Evolutionary conservation across 495 filamentous ascomycete species (phyloP), one percentile per base, ranked within the genome.

Genomic region (Amniculicola lignicola): DNA sequence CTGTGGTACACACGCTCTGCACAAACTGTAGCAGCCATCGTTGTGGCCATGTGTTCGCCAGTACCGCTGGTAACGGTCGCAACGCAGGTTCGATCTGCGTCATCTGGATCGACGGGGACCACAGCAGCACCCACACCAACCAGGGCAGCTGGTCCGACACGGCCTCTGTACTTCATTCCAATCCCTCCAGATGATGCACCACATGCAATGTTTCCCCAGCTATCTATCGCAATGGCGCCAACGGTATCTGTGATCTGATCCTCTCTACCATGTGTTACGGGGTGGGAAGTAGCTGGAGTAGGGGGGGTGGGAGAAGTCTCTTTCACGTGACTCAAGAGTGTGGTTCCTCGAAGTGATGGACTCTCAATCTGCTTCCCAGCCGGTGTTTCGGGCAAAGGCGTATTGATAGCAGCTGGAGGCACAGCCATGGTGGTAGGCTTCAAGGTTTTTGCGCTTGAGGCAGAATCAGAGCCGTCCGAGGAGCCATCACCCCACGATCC

Each of bases 131-230:
- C 93, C 45, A 98, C 79, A 10, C 92, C 92, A 18, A 96, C 87
- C 11, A 98, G 75, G 5, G 93, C 93, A 19, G 93, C 93, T 28
- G 93, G 93, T 2, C 93, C 93, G 63, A 95, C 78, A 37, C 93
- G 83, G 21, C 93, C 93, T 40, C 81, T 79, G 70, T 93, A 90
- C 63, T 98, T 98, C 90, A 98, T 95, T 14, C 94, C 94, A 59
- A 97, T 97, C 5, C 93, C 93, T n/a, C 93, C 93, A 40, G 93
- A 98, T 5, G 93, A 97, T 2, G 94, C 95, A n/a, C 88, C 93
- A 7, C 92, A 93, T 4, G 93, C 94, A 66, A 98, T 95, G 41
- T 86, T 85, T 16, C 93, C 93, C 33, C 76, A 81, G 19, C 74
- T 73, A 62, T 98, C 93, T 54, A 98, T 81, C 36, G 90, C 94